These are phyloP conservation scores for Ophiosphaerella herpotricha DNA, from an alignment of 2,329 filamentous ascomycete species.

Conservation along the genomic window DNA sequence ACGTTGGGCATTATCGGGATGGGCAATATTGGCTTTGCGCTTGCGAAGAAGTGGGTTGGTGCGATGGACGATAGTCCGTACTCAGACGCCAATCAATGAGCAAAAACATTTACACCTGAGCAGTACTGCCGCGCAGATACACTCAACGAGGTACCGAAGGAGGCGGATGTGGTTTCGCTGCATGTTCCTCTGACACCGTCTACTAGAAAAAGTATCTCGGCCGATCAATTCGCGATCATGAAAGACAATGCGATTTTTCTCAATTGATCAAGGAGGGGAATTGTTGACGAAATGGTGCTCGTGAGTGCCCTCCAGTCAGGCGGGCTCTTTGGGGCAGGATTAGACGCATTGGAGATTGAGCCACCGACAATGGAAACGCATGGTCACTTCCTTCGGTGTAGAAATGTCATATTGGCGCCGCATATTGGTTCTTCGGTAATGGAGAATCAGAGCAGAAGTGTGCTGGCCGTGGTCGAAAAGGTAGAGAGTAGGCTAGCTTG, in stretches of 20 bases:
- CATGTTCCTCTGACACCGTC: slow-evolving; percentile 2
- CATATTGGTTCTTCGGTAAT: slow-evolving; percentile 2
- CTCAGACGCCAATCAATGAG: slow-evolving; percentile 39
- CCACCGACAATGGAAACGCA: slow-evolving; percentile 4
- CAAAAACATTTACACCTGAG: not conserved
- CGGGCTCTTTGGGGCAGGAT: slow-evolving; percentile 46
- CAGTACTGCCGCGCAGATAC: too few relatives aligned
- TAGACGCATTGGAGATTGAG: slow-evolving; percentile 1
- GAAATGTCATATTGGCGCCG: not conserved
- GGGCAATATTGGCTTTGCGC: slow-evolving; percentile 30
- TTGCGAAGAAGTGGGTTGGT: slow-evolving; percentile 19
- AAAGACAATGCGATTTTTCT: slow-evolving; percentile 41
- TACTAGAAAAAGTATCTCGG: slow-evolving; percentile 1
- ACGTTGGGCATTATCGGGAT: slow-evolving; percentile 52
- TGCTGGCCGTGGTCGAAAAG: slow-evolving; percentile 11
- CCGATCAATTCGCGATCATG: not conserved
- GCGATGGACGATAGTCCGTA: slow-evolving; percentile 49
- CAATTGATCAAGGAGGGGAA: slow-evolving; percentile 52
- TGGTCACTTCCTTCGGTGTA: not conserved
- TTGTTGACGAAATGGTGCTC: slow-evolving; percentile 54
- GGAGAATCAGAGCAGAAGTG: slow-evolving; percentile 2
- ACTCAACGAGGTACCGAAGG: slow-evolving; percentile 10
- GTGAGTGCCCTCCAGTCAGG: slow-evolving; percentile 46
- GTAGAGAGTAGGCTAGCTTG: too few relatives aligned
- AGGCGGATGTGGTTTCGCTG: slow-evolving; percentile 3